These are phyloP conservation scores for Martiniozyma abietophila DNA, from an alignment of 805 yeast genomes.

Conservation along the genomic window DNA sequence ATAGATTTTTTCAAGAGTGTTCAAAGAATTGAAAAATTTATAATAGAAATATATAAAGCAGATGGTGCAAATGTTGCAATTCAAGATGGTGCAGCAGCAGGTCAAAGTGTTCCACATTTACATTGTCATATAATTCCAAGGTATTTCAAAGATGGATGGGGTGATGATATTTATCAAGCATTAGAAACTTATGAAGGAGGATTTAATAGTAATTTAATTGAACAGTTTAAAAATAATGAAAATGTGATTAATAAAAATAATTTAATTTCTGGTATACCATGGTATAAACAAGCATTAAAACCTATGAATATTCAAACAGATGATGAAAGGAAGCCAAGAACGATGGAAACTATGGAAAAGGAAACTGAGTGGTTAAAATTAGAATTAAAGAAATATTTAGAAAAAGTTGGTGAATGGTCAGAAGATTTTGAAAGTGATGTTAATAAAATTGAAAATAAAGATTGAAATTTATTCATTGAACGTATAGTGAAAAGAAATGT, in stretches of 20 bases:
- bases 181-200: conserved; percentile 46
- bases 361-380: conserved; percentile 56
- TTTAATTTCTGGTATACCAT: conserved; percentile 21
- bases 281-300: conserved; percentile 22
- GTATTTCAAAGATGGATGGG: conserved; percentile 44
- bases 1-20: conserved; percentile 70
- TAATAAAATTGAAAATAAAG: background rate
- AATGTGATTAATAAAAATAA: conserved; percentile 21
- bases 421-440: conserved; percentile 2
- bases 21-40: conserved; percentile 60
- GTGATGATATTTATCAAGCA: conserved; percentile 65
- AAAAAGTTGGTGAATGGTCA: conserved; percentile 3
- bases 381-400: conserved; percentile 28
- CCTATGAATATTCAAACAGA: conserved; percentile 33
- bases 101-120: conserved; percentile 91
- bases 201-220: too few species aligned
- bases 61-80: conserved; percentile 84
- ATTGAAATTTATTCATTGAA: background rate
- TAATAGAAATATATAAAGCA: conserved; percentile 60
- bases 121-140: conserved; percentile 94
- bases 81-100: conserved; percentile 95
- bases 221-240: background rate
- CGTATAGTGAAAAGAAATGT: too few species aligned
- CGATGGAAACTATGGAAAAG: conserved; percentile 53
- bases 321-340: conserved; percentile 47